Percentiles rank a stretch among this genome's conserved stretches.
Evolutionary conservation across 2,329 filamentous ascomycete genomes (phyloP).

Genomic region (Epichloe hybrida): DNA sequence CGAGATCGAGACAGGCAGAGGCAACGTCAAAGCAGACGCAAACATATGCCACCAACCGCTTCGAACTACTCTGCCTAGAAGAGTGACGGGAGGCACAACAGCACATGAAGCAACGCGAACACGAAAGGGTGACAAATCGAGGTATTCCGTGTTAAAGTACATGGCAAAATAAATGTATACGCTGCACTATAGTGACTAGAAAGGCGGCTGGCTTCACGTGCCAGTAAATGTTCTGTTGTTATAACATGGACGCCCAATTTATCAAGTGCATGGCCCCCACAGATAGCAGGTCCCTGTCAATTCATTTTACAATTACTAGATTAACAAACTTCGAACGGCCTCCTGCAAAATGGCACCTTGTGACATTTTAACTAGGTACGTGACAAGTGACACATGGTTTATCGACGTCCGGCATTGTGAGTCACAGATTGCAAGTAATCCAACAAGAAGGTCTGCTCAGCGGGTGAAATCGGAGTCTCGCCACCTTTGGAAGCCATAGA

Average conservation of each 20-base stretch:
- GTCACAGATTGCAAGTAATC: constrained; percentile 53
- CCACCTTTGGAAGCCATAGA: constrained; percentile 30
- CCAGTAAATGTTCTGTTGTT: neutral
- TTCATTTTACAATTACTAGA: neutral
- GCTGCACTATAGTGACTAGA: neutral
- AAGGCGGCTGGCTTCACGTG: neutral
- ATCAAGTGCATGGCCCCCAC: neutral
- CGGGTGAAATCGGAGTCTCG: constrained; percentile 47
- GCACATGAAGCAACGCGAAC: neutral
- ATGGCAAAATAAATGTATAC: neutral
- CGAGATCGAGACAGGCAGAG: neutral
- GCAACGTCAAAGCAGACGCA: constrained; percentile 9
- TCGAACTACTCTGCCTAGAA: constrained; percentile 43
- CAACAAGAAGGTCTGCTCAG: constrained; percentile 63
- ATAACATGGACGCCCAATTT: neutral
- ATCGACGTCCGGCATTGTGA: constrained; percentile 23
- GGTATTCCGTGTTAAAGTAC: neutral
- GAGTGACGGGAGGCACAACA: neutral
- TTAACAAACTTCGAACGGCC: neutral
- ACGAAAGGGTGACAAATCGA: neutral
- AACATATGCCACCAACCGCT: constrained; percentile 40
- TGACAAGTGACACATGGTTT: neutral
- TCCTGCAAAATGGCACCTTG: neutral
- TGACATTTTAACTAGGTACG: neutral
- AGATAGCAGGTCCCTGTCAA: neutral